Base-by-base conservation (phyloP, 768 basidiomycete species). In the Suillus alpinus region DNA sequence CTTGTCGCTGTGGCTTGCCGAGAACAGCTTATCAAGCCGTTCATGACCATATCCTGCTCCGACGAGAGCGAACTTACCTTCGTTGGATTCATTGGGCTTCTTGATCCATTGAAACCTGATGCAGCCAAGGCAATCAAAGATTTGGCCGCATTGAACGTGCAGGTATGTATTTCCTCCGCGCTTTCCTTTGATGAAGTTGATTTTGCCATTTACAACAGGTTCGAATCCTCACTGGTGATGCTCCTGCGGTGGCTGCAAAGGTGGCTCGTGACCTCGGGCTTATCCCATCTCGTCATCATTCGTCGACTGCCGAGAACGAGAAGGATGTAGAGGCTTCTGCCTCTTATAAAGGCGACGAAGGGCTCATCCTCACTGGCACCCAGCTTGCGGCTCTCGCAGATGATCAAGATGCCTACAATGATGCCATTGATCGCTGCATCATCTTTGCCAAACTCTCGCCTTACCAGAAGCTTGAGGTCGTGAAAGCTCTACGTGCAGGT, bases 241-340 rank as follows among this genome's bases (percentile, higher is more conserved):
- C 60, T 29, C 70, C 75, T 20, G 70, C 74, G 2, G 73, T 76
- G 4, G 74, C 74, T 41, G 73, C 73, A 56, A 76, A 75, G 62
- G 76, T 76, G 40, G 76, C 74, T 12, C 76, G 73, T 40, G 74
- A 76, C 46, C 69, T 75, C 46, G 75, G 75, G 12, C 66, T 75
- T 56, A 69, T 77, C 53, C 44, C 50, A 20, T 26, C n/a, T 37
- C 56, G 51, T 29, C 12, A 40, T 10, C 18, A 31, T 13, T 56
- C 10, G 10, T 50, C 2, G 5, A 32, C 2, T 34, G 5, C 10
- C 10, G 31, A 32, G 47, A 59, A 58, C 10, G 59, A 39, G 7
- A 74, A 71, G 58, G 73, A 69, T 36, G 71, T 69, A 58, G 71
- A 73, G 59, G 69, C 63, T 29, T 69, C 49, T 12, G 37, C 55